These are phyloP conservation scores for Fraxinus anomala DNA, from an alignment of 257 asterid genomes.

Conservation along the genomic window DNA sequence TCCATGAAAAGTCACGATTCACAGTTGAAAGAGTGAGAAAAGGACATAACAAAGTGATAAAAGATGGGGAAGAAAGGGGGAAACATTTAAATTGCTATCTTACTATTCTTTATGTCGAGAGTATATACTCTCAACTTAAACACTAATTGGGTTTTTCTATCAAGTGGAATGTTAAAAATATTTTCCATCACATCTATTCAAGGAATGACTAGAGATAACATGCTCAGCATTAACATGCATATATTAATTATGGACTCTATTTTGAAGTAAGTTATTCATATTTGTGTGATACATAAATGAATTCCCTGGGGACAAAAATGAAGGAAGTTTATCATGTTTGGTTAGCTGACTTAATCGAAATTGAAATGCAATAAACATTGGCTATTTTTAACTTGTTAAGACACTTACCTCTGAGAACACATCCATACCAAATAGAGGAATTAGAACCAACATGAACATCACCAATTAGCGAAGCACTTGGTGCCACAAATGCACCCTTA, in stretches of 20 bases:
- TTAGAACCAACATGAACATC: slow-evolving; percentile 71
- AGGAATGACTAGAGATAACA: slow-evolving; percentile 6
- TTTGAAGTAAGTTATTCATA: neutral
- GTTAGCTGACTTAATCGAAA: neutral
- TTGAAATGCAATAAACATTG: slow-evolving; percentile 7
- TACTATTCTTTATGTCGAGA: neutral
- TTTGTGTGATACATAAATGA: neutral
- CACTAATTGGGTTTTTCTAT: neutral
- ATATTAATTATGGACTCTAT: neutral
- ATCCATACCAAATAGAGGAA: slow-evolving; percentile 95
- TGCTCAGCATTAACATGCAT: slow-evolving; percentile 2
- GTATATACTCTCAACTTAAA: neutral
- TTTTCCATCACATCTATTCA: slow-evolving; percentile 12
- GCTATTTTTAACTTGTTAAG: slow-evolving; percentile 19
- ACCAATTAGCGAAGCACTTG: slow-evolving; percentile 80
- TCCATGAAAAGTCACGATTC: neutral
- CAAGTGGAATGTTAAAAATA: slow-evolving; percentile 1
- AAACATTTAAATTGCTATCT: slow-evolving; percentile 2
- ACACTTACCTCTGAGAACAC: slow-evolving; percentile 81
- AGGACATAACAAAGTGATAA: neutral
- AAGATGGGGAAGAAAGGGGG: neutral
- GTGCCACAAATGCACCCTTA: slow-evolving; percentile 86
- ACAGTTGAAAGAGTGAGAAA: neutral
- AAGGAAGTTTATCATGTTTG: neutral
- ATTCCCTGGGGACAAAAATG: slow-evolving; percentile 1